Conservation (phyloP, 1,284 basidiomycete species). For the Ustilago lituana region DNA sequence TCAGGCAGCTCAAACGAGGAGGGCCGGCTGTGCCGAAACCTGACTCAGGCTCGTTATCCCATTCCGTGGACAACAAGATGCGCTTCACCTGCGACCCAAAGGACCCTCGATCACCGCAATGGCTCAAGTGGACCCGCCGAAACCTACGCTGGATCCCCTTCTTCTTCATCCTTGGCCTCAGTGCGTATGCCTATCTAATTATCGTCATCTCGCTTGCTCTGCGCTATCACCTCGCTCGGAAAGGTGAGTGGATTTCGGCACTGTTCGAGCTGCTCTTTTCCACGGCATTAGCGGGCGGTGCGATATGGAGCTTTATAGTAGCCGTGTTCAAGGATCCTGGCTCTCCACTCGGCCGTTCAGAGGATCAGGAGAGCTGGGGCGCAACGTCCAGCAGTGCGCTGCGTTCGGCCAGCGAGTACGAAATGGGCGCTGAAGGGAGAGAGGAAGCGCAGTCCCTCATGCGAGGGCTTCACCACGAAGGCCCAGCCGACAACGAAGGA, state of each 20-base stretch:
- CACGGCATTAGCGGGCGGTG: constrained; percentile 39
- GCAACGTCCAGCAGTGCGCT: neutral
- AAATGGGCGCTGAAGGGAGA: constrained; percentile 9
- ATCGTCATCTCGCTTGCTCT: constrained; percentile 40
- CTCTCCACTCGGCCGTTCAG: constrained; percentile 5
- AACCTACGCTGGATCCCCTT: constrained; percentile 45
- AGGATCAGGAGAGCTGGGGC: constrained; percentile 17
- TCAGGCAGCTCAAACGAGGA: too few relatives aligned
- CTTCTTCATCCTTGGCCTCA: constrained; percentile 39
- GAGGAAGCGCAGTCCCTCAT: constrained; percentile 27
- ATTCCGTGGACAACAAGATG: constrained; percentile 18
- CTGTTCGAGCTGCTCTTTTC: constrained; percentile 36
- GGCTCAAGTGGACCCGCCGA: constrained; percentile 22
- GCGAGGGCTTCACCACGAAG: constrained; percentile 8
- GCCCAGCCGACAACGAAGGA: neutral
- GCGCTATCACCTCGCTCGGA: constrained; percentile 26
- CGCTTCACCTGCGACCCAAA: constrained; percentile 45
- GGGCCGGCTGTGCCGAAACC: neutral
- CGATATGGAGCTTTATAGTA: constrained; percentile 45
- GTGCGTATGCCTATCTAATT: constrained; percentile 44
- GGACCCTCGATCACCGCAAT: constrained; percentile 25
- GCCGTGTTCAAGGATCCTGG: constrained; percentile 50
- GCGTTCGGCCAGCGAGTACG: constrained; percentile 14
- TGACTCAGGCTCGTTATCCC: too few relatives aligned
- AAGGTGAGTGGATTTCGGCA: constrained; percentile 27